Conservation (phyloP, 2,329 filamentous ascomycete species). For the Epichloe scottii region DNA sequence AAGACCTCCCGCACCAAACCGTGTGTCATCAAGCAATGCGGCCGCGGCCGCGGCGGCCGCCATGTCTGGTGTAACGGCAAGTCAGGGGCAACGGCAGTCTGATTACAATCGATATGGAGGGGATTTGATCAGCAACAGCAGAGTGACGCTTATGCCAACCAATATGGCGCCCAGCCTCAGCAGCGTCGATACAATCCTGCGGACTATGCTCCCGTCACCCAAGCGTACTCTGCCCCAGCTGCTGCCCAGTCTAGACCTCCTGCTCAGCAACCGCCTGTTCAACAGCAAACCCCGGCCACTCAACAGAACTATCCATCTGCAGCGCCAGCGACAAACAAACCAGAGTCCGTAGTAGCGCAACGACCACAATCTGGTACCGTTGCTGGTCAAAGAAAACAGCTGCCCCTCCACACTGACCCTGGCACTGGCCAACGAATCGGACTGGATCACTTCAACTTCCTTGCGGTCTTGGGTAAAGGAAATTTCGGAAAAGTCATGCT, state of each 20-base stretch:
- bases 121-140: slow-evolving; percentile 20
- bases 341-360: slow-evolving; percentile 21
- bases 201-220: slow-evolving; percentile 55
- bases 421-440: slow-evolving; percentile 79
- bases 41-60: slow-evolving; percentile 47
- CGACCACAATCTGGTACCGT: slow-evolving; percentile 17
- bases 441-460: slow-evolving; percentile 97
- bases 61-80: slow-evolving; percentile 35
- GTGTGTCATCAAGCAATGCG: slow-evolving; percentile 40
- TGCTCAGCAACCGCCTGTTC: slow-evolving; percentile 12
- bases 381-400: slow-evolving; percentile 38
- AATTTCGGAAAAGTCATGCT: slow-evolving; percentile 99
- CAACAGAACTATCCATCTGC: slow-evolving; percentile 26
- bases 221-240: slow-evolving; percentile 25
- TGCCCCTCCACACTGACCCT: slow-evolving; percentile 57
- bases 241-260: slow-evolving; percentile 19
- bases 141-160: slow-evolving; percentile 24
- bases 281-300: slow-evolving; percentile 20
- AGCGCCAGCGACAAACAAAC: slow-evolving; percentile 22
- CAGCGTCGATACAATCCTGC: slow-evolving; percentile 63
- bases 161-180: slow-evolving; percentile 20
- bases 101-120: slow-evolving; percentile 24
- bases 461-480: slow-evolving; percentile 94
- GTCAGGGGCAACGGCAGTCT: slow-evolving; percentile 20
- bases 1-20: slow-evolving; percentile 37